phyloP scores from a whole-genome alignment of 2,329 filamentous ascomycete species.

The Fusarium chaquense region DNA sequence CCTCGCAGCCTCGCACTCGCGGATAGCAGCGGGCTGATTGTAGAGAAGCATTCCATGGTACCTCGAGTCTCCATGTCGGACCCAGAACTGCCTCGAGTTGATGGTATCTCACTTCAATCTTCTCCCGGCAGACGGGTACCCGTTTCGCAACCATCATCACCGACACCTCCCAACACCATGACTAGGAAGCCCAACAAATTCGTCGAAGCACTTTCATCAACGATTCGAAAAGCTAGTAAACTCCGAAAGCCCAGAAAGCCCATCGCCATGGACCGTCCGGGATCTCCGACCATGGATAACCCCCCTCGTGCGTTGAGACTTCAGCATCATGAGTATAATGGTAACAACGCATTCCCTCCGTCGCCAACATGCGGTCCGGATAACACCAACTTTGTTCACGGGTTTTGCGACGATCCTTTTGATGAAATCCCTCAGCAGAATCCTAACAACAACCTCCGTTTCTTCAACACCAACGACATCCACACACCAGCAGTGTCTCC shows the following conservation, averaged over 20 bases:
- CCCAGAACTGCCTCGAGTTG: conserved; percentile 60
- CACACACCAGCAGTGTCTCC: conserved; percentile 57
- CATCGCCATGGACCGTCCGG: conserved; percentile 42
- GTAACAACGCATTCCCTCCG: conserved; percentile 44
- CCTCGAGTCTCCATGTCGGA: conserved; percentile 60
- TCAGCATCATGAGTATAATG: conserved; percentile 44
- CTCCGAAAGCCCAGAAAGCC: conserved; percentile 50
- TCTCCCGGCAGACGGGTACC: conserved; percentile 51
- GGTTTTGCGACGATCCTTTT: conserved; percentile 57
- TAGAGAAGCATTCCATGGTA: conserved; percentile 41
- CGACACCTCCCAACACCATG: conserved; percentile 49
- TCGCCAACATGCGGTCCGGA: conserved; percentile 47
- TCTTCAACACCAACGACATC: conserved; percentile 50
- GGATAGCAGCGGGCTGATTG: conserved; percentile 18
- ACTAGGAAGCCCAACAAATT: conserved; percentile 55
- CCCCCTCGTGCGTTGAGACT: conserved; percentile 53
- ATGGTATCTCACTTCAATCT: conserved; percentile 59
- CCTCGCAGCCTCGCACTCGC: conserved; percentile 47
- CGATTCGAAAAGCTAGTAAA: conserved; percentile 55
- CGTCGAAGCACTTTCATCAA: conserved; percentile 57
- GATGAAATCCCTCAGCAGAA: conserved; percentile 48
- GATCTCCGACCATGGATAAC: conserved; percentile 52
- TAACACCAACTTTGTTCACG: conserved; percentile 51
- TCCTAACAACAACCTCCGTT: conserved; percentile 45
- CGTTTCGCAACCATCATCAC: conserved; percentile 50